Conservation (phyloP, 176 grass and related monocot genomes). For the Carex kokanica region DNA sequence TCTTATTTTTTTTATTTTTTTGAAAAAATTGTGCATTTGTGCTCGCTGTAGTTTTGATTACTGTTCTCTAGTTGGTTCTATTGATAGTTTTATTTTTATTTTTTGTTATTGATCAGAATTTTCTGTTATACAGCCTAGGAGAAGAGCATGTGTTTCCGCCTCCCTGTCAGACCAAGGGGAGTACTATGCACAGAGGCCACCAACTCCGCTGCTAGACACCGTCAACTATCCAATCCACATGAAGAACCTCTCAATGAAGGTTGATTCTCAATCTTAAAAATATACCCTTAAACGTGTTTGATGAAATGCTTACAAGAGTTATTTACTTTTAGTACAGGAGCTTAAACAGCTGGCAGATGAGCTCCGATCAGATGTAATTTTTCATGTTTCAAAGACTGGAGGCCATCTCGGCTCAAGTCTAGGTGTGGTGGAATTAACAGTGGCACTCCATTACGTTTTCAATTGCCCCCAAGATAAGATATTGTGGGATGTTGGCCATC, state of each 20-base stretch:
- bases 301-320: slow-evolving; percentile 31
- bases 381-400: slow-evolving; percentile 93
- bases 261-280: slow-evolving; percentile 21
- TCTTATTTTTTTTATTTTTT: background rate
- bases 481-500: slow-evolving; percentile 97
- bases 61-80: background rate
- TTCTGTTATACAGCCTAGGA: slow-evolving; percentile 38
- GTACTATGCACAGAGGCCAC: slow-evolving; percentile 78
- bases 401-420: slow-evolving; percentile 95
- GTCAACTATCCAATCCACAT: slow-evolving; percentile 92
- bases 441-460: slow-evolving; percentile 93
- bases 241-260: slow-evolving; percentile 90
- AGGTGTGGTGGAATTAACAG: slow-evolving; percentile 88
- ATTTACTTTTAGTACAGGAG: slow-evolving; percentile 38
- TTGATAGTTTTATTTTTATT: background rate
- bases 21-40: background rate
- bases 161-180: slow-evolving; percentile 55
- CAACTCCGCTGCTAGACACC: slow-evolving; percentile 93
- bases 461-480: slow-evolving; percentile 83
- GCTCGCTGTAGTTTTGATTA: background rate
- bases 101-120: background rate
- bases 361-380: slow-evolving; percentile 94
- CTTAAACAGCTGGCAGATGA: slow-evolving; percentile 91
- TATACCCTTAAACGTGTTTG: slow-evolving; percentile 3
- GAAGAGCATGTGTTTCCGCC: slow-evolving; percentile 43